Evolutionary conservation across 2,329 filamentous ascomycete species (phyloP).

Genomic region (Didymosphaeria variabile): DNA sequence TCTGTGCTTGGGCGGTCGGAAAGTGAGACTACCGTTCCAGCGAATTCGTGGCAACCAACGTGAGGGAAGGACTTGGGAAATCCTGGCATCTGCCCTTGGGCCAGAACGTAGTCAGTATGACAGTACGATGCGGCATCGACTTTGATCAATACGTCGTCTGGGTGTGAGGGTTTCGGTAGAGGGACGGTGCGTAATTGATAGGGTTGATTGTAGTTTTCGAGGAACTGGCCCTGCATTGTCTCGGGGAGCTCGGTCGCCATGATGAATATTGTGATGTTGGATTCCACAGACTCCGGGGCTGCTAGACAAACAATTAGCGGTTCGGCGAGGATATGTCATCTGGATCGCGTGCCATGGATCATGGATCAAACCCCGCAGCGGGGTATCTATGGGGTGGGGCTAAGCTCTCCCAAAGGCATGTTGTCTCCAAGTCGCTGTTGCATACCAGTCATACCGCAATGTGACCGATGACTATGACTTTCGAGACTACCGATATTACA

Average conservation of each 20-base stretch:
- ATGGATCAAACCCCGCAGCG: conserved; percentile 35
- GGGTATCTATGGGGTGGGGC: conserved; percentile 38
- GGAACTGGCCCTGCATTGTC: conserved; percentile 53
- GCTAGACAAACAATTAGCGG: neutral
- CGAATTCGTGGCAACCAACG: conserved; percentile 58
- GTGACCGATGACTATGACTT: neutral
- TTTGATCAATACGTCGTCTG: conserved; percentile 56
- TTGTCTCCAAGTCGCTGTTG: neutral
- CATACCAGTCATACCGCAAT: neutral
- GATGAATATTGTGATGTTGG: neutral
- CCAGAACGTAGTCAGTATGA: conserved; percentile 55
- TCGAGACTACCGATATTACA: neutral
- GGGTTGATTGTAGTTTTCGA: conserved; percentile 54
- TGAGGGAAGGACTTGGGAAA: conserved; percentile 54
- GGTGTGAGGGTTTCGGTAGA: conserved; percentile 38
- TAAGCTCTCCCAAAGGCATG: conserved; percentile 13
- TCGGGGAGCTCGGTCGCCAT: conserved; percentile 32
- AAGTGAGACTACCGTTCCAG: conserved; percentile 52
- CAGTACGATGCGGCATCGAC: conserved; percentile 60
- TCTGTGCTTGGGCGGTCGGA: conserved; percentile 21
- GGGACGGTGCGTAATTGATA: conserved; percentile 52
- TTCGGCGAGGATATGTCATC: neutral
- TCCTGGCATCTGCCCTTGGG: conserved; percentile 36
- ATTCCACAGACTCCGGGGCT: neutral
- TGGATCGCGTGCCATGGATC: neutral